Percentiles rank a stretch among this genome's conserved stretches.
These are phyloP conservation scores for Lactarius vividus DNA, from an alignment of 768 basidiomycete genomes.

Conservation along the genomic window DNA sequence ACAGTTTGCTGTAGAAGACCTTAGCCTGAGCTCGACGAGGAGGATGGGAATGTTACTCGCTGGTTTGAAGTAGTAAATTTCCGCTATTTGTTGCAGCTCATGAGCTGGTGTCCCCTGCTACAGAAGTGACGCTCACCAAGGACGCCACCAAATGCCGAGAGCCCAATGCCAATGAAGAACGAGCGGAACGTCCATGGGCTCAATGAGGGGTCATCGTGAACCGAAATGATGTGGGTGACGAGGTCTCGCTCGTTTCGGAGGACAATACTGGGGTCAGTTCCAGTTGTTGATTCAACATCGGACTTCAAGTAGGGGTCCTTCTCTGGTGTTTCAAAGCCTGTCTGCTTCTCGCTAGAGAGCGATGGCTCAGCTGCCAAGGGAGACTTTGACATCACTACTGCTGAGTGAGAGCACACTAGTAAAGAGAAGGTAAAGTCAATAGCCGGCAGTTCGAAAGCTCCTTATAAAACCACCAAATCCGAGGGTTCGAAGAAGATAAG, in stretches of 20 bases:
- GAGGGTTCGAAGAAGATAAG: neutral
- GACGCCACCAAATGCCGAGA: constrained; percentile 52
- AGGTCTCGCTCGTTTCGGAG: constrained; percentile 48
- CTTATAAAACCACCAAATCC: neutral
- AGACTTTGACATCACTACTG: neutral
- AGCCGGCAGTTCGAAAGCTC: neutral
- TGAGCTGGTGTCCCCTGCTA: constrained; percentile 33
- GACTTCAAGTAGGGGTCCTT: constrained; percentile 30
- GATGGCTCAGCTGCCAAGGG: constrained; percentile 3
- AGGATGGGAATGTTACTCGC: constrained; percentile 32
- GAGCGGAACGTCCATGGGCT: constrained; percentile 49
- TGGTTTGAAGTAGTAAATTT: constrained; percentile 63
- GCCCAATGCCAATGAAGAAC: constrained; percentile 46
- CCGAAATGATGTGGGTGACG: constrained; percentile 45
- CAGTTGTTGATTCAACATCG: constrained; percentile 38
- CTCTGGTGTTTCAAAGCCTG: neutral
- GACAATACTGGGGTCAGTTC: constrained; percentile 36
- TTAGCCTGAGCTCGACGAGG: neutral
- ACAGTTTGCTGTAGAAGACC: constrained; percentile 47
- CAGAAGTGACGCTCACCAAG: constrained; percentile 37
- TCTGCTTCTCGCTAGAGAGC: constrained; percentile 11
- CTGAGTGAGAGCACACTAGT: neutral
- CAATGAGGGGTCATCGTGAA: constrained; percentile 46
- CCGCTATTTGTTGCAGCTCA: constrained; percentile 49
- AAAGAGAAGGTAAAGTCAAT: neutral